Percentiles rank a stretch among this genome's conserved stretches.
Evolutionary conservation across 441 rosid species (phyloP).

Genomic region (Arabidopsis hybrid): DNA sequence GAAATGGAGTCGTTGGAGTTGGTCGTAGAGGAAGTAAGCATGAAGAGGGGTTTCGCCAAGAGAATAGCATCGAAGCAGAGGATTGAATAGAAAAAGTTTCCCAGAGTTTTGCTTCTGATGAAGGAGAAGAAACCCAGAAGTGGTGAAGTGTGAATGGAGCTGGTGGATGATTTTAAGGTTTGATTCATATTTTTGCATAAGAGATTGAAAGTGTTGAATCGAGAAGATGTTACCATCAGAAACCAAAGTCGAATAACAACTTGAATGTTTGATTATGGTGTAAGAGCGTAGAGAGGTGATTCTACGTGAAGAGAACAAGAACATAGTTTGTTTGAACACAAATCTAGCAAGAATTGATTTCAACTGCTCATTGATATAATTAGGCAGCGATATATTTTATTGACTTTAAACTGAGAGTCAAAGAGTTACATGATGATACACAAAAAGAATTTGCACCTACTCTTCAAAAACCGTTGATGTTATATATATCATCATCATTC

Average conservation of each 20-base stretch:
- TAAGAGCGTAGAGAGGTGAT: slow-evolving; percentile 10
- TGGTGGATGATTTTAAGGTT: slow-evolving; percentile 51
- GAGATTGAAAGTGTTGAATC: slow-evolving; percentile 41
- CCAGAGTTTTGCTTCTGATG: slow-evolving; percentile 29
- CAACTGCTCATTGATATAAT: background rate
- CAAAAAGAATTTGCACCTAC: background rate
- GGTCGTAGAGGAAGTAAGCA: slow-evolving; percentile 58
- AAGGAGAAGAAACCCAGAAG: slow-evolving; percentile 51
- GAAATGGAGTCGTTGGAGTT: slow-evolving; percentile 52
- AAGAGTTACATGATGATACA: slow-evolving; percentile 22
- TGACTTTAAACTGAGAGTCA: background rate
- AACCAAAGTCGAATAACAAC: slow-evolving; percentile 24
- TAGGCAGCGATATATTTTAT: background rate
- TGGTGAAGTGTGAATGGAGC: slow-evolving; percentile 57
- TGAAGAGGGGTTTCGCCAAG: slow-evolving; percentile 49
- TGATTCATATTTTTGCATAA: slow-evolving; percentile 47
- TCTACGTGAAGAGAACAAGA: slow-evolving; percentile 29
- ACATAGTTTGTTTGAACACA: slow-evolving; percentile 8
- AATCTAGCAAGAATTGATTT: background rate
- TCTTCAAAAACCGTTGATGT: slow-evolving; percentile 13
- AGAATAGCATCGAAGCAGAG: slow-evolving; percentile 71
- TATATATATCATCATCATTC: slow-evolving; percentile 31
- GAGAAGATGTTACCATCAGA: slow-evolving; percentile 27
- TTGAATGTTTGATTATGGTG: slow-evolving; percentile 18
- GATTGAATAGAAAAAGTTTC: slow-evolving; percentile 53